phyloP scores from a whole-genome alignment of 192 early-diverging fungal species.

The Dispira parvispora region DNA sequence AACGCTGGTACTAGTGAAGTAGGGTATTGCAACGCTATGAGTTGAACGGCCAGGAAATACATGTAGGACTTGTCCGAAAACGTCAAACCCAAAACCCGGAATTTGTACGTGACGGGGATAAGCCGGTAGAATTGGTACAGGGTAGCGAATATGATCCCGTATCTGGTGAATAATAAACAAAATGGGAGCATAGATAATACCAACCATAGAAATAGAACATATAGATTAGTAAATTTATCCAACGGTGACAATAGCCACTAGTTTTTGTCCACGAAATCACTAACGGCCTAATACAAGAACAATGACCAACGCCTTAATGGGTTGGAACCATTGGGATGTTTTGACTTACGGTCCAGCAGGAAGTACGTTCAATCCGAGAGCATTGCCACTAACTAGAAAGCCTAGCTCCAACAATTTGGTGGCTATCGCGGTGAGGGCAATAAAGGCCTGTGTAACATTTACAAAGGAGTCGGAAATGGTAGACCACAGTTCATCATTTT shows the following conservation, averaged over 20 bases:
- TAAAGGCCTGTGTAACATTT: conserved; percentile 23
- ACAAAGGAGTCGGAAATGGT: no score
- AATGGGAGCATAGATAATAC: no score
- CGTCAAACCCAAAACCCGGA: conserved; percentile 30
- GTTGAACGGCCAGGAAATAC: conserved; percentile 29
- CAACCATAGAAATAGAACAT: no score
- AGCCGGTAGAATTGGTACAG: conserved; percentile 38
- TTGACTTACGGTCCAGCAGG: conserved; percentile 35
- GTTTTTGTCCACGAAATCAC: no score
- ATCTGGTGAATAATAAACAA: conserved; percentile 4
- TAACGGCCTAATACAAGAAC: no score
- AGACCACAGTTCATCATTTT: no score
- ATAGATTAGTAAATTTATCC: no score
- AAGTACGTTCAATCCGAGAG: conserved; percentile 26
- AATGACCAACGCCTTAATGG: no score
- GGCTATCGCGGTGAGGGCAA: conserved; percentile 26
- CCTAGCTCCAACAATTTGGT: conserved; percentile 37
- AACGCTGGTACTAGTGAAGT: conserved; percentile 24
- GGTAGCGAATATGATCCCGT: conserved; percentile 34
- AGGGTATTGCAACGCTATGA: conserved; percentile 24
- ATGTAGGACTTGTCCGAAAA: conserved; percentile 32
- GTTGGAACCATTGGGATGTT: not conserved
- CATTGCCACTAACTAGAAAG: conserved; percentile 23
- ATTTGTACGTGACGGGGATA: conserved; percentile 32
- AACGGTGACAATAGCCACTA: no score